Evolutionary conservation across 306 rosid species (phyloP), one percentile per base, ranked within the genome.

Genomic region (Betula pendula): DNA sequence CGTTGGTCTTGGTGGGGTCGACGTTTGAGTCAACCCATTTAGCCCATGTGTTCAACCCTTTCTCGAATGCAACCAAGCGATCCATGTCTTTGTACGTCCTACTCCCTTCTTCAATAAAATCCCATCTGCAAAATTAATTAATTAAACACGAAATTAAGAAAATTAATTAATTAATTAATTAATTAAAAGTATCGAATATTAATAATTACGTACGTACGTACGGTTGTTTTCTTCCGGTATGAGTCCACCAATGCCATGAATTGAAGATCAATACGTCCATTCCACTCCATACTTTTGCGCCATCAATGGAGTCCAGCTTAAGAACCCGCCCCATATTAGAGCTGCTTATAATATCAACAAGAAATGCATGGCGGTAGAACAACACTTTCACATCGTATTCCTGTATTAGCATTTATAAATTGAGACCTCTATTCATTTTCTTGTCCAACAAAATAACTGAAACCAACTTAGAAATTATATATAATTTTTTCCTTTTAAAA

Each of bases 41-140:
- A 17, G 97, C 93, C 98, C 98, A 93, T 38, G 94, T 93, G 1
- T 66, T 86, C 70, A 93, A 16, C 60, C 63, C 98, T 75, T 85
- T 88, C 89, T 90, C 92, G 40, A 80, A 93, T 1, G 89, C 96
- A 48, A 78, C 88, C 81, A 93, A 73, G 1, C 98, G 92, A 62
- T 89, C 80, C 98, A 91, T 88, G 68, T 93, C 94, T 69, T 42
- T 87, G 35, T 76, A 68, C 2, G 27, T 72, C 0, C 0, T 43
- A 33, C 80, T 59, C 16, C 92, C 93, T 7, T 79, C 88, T 79
- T 83, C 78, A 79, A 91, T 77, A 19, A 77, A 81, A 81, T 91
- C 90, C 98, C 97, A 93, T 74, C 97, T 93, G 74, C 59, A 77
- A 15, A 10, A 1, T 1, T 47, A n/a, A n/a, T n/a, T n/a, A n/a